Percentiles rank a stretch among this genome's conserved stretches.
phyloP scores from a whole-genome alignment of 371 early-diverging fungal species.

The Mucor piriformis region DNA sequence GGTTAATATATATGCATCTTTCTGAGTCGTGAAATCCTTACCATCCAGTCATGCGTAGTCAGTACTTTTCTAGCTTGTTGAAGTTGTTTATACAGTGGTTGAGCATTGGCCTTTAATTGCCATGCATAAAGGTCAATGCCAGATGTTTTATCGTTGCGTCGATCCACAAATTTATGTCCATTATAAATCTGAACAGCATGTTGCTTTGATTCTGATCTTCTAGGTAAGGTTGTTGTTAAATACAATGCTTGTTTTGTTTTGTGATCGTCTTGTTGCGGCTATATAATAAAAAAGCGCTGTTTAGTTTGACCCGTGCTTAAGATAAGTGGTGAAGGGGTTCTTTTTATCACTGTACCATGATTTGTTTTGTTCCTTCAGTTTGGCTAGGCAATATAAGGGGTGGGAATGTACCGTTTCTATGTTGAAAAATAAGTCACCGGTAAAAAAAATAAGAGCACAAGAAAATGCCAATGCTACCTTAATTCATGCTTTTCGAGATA shows the following conservation, averaged over 20 bases:
- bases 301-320: too few species aligned
- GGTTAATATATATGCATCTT: too few species aligned
- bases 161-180: constrained; percentile 39
- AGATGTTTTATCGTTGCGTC: constrained; percentile 35
- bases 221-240: constrained; percentile 34
- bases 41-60: constrained; percentile 85
- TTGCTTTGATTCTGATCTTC: constrained; percentile 32
- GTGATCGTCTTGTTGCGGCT: not conserved
- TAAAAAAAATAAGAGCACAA: not conserved
- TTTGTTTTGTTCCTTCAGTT: not conserved
- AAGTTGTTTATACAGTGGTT: constrained; percentile 71
- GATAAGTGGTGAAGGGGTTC: too few species aligned
- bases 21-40: too few species aligned
- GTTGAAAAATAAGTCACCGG: not conserved
- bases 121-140: constrained; percentile 69
- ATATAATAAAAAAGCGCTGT: not conserved
- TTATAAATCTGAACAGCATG: constrained; percentile 49
- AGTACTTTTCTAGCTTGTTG: constrained; percentile 76
- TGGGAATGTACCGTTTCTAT: not conserved
- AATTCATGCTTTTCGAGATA: constrained; percentile 31
- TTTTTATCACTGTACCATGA: too few species aligned
- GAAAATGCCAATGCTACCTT: too few species aligned
- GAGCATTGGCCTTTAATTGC: constrained; percentile 70
- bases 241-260: constrained; percentile 2
- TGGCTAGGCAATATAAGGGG: not conserved